phyloP scores from a whole-genome alignment of 176 grass and related monocot genomes.

The Carex pumila region DNA sequence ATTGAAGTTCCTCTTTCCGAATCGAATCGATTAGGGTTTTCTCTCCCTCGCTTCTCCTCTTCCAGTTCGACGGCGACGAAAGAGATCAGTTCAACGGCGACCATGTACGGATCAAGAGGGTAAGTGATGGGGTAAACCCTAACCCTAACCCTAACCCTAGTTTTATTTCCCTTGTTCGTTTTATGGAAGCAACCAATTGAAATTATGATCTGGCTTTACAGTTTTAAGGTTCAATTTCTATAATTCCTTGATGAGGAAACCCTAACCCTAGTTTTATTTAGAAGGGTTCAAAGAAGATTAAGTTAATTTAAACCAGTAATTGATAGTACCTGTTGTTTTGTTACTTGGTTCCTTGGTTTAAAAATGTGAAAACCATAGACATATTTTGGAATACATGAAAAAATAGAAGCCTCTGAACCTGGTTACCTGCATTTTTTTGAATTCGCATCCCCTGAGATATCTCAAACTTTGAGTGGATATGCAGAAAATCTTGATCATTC shows the following conservation, averaged over 20 bases:
- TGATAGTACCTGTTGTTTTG: background rate
- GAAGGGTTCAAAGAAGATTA: background rate
- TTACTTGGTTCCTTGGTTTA: background rate
- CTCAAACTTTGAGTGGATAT: no score
- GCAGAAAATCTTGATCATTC: no score
- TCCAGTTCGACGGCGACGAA: background rate
- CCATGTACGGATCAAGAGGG: constrained; percentile 10
- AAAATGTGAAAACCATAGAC: background rate
- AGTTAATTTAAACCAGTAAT: background rate
- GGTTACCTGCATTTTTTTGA: background rate
- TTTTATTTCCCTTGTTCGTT: background rate
- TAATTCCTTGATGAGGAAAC: background rate
- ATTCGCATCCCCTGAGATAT: no score
- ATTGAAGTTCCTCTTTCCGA: background rate
- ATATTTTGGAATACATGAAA: background rate
- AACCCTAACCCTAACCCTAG: background rate
- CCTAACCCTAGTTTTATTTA: background rate
- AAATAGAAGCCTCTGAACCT: background rate
- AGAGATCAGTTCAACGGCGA: background rate
- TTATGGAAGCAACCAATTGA: background rate
- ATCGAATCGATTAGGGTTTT: background rate
- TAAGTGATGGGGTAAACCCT: background rate
- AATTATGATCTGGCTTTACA: background rate
- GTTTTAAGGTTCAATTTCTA: background rate
- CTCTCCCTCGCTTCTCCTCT: background rate